These are phyloP conservation scores for Heliamphora pulchella DNA, from an alignment of 179 eudicot species.

Conservation along the genomic window DNA sequence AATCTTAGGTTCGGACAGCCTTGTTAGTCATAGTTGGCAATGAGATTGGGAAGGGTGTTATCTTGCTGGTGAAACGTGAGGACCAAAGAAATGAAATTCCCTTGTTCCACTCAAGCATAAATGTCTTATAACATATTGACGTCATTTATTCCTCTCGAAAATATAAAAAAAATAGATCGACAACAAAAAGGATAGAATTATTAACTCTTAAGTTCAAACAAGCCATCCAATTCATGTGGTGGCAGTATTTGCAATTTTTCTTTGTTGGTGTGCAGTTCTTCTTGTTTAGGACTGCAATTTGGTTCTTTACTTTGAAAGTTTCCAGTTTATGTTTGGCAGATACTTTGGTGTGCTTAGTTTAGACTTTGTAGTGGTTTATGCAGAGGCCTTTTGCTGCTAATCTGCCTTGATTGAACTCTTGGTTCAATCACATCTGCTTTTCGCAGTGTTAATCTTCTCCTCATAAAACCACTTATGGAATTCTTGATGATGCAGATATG, in stretches of 20 bases:
- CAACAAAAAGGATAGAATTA: no score
- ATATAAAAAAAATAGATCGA: no score
- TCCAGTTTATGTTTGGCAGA: not conserved
- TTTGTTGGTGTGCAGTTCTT: not conserved
- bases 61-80: not conserved
- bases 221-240: not conserved
- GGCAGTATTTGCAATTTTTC: not conserved
- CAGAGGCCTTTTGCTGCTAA: not conserved
- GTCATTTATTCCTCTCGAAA: not conserved
- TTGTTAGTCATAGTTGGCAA: not conserved
- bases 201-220: no score
- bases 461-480: not conserved
- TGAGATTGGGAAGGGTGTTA: slow-evolving; percentile 1
- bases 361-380: not conserved
- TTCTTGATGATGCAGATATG: slow-evolving; percentile 52
- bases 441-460: not conserved
- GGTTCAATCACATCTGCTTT: slow-evolving; percentile 1
- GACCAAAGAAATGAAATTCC: not conserved
- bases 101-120: not conserved
- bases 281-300: not conserved
- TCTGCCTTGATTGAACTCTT: not conserved
- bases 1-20: not conserved
- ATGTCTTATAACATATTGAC: not conserved
- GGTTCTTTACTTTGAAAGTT: not conserved
- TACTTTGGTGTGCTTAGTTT: not conserved